A percentile compares a stretch with the other conserved stretches of the same genome.
Evolutionary conservation across 768 basidiomycete genomes (phyloP).

Genomic region (Auricularia heimuer): DNA sequence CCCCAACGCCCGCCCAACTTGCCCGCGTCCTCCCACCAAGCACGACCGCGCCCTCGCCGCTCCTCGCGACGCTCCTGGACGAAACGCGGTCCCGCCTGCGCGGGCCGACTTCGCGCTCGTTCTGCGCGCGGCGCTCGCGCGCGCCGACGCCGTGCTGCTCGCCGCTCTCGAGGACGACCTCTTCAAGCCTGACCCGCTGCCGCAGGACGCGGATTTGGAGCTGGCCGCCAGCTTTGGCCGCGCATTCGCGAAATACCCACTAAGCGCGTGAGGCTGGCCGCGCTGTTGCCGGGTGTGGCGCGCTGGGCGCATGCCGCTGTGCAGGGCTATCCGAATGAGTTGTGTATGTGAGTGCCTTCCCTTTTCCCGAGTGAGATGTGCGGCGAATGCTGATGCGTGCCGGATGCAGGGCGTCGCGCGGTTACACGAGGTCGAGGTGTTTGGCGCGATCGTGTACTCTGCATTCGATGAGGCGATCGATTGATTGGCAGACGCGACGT

Average conservation of each 20-base stretch:
- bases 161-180: too few relatives aligned
- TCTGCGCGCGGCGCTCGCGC: constrained; percentile 63
- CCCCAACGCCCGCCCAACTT: not conserved
- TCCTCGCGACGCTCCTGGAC: constrained; percentile 35
- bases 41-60: constrained; percentile 20
- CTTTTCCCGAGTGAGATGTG: not conserved
- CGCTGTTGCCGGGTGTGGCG: constrained; percentile 69
- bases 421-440: constrained; percentile 51
- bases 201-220: too few relatives aligned
- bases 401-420: constrained; percentile 45
- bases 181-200: too few relatives aligned
- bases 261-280: constrained; percentile 51
- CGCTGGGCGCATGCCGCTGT: constrained; percentile 66
- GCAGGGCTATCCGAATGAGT: constrained; percentile 62
- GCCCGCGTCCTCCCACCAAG: not conserved
- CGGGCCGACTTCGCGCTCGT: constrained; percentile 64
- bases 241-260: too few relatives aligned
- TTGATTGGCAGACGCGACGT: too few relatives aligned
- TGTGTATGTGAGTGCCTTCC: constrained; percentile 53
- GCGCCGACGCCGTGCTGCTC: constrained; percentile 23
- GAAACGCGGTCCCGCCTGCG: constrained; percentile 57
- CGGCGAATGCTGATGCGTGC: not conserved
- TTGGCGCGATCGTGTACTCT: too few relatives aligned
- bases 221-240: too few relatives aligned
- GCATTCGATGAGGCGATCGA: too few relatives aligned